Conservation (phyloP, 306 rosid species). For the Calophaca sinica region DNA sequence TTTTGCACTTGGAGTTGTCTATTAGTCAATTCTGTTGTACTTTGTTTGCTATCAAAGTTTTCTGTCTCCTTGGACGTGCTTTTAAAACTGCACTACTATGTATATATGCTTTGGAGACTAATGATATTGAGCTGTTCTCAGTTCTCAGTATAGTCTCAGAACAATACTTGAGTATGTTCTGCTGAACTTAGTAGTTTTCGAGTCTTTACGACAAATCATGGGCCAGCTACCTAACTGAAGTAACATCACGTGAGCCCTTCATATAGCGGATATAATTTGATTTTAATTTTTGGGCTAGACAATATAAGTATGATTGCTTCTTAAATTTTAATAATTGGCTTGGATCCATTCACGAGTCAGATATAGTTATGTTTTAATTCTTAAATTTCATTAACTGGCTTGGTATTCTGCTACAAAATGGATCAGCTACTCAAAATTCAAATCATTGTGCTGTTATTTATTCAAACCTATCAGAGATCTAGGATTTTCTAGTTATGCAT, state of each 20-base stretch:
- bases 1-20: slow-evolving; percentile 37
- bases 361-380: not conserved
- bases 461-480: too few species aligned
- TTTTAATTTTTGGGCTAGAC: not conserved
- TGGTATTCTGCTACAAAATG: too few species aligned
- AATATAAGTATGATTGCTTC: not conserved
- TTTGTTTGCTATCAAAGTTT: slow-evolving; percentile 25
- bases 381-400: too few species aligned
- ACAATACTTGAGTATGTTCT: slow-evolving; percentile 1
- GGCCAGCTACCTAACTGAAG: slow-evolving; percentile 12
- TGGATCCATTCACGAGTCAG: slow-evolving; percentile 18
- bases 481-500: too few species aligned
- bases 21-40: slow-evolving; percentile 15
- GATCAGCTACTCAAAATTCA: too few species aligned
- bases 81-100: slow-evolving; percentile 18
- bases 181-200: slow-evolving; percentile 11
- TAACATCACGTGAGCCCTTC: slow-evolving; percentile 24
- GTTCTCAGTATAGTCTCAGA: slow-evolving; percentile 32
- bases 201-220: slow-evolving; percentile 26
- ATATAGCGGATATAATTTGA: not conserved
- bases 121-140: slow-evolving; percentile 33
- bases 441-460: too few species aligned
- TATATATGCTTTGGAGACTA: slow-evolving; percentile 21
- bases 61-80: slow-evolving; percentile 21
- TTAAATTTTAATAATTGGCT: not conserved